A percentile compares a stretch with the other conserved stretches of the same genome.
phyloP scores from a whole-genome alignment of 768 basidiomycete genomes.

The Dentipellis fragilis region DNA sequence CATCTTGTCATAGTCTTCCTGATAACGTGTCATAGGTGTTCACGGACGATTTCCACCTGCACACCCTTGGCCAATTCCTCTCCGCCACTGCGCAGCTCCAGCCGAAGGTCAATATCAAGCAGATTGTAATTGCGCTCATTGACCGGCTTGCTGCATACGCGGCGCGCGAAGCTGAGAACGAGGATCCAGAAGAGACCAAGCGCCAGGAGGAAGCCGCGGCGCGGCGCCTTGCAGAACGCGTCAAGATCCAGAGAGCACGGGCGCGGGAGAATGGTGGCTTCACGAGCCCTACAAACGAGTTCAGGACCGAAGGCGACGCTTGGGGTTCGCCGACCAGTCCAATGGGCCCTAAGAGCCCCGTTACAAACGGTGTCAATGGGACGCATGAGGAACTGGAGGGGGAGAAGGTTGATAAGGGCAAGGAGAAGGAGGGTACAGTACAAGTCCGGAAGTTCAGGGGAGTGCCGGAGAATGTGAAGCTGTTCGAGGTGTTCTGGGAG shows the following conservation, averaged over 20 bases:
- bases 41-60: conserved; percentile 96
- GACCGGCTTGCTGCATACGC: conserved; percentile 94
- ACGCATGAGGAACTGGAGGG: conserved; percentile 13
- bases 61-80: conserved; percentile 92
- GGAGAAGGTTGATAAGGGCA: conserved; percentile 38
- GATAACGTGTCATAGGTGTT: conserved; percentile 55
- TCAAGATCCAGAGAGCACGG: conserved; percentile 61
- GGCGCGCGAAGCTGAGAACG: conserved; percentile 93
- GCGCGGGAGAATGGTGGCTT: conserved; percentile 36
- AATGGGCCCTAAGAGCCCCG: conserved; percentile 4
- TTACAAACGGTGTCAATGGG: conserved; percentile 4
- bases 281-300: conserved; percentile 11
- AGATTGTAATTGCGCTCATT: conserved; percentile 95
- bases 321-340: conserved; percentile 21
- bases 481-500: conserved; percentile 99
- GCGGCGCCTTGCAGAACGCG: conserved; percentile 76
- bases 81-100: conserved; percentile 94
- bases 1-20: not conserved
- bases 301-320: conserved; percentile 8
- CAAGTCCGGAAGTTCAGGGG: conserved; percentile 83
- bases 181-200: conserved; percentile 91
- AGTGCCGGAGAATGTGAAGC: conserved; percentile 85
- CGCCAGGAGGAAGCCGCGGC: conserved; percentile 90
- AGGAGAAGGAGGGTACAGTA: conserved; percentile 39
- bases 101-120: conserved; percentile 97